Base-by-base conservation (phyloP, 2,329 filamentous ascomycete genomes). In the Aspergillus brasiliensis region DNA sequence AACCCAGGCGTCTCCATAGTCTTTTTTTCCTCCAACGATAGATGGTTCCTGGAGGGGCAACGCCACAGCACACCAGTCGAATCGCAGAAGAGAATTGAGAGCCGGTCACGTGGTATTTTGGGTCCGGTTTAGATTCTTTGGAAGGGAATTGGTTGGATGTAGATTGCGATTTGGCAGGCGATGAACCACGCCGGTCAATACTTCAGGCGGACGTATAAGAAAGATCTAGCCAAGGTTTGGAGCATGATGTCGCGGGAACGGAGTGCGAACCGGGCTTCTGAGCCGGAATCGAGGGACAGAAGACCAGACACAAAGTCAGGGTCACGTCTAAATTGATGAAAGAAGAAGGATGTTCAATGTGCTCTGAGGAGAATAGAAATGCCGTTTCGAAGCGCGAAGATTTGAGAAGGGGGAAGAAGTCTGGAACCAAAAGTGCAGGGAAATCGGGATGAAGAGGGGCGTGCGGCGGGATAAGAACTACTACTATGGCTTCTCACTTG, bases 1-100 rank as follows among this genome's bases (percentile, higher is more conserved):
- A 56, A 37, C 42, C 38, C 48, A 23, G 60, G 57, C 13, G 48
- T 46, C 27, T 65, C 62, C 65, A 65, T 64, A 19, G 8, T 46
- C 17, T n/a, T 34, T 8, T 37, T 13, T 31, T 23, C 28, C 27
- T 52, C 19, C 8, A 3, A 19, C 8, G 19, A 55, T 13, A 19
- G 38, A 11, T 19, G 42, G 40, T 44, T 23, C 10, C 8, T 21
- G 23, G 31, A 37, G 8, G 15, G 37, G 51, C n/a, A 42, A 28
- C 53, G 34, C 48, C 42, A 59, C 47, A 19, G 19, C n/a, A 46
- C 21, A 8, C 10, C 8, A 28, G 44, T 27, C 21, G 44, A 27
- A 48, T 48, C 44, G 44, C 44, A 8, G 23, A 4, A 4, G 19
- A 13, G 6, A 48, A 28, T 5, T 23, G 3, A 48, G 5, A 6